These are phyloP conservation scores for Cryomyces minteri DNA, from an alignment of 495 filamentous ascomycete species.

Conservation along the genomic window DNA sequence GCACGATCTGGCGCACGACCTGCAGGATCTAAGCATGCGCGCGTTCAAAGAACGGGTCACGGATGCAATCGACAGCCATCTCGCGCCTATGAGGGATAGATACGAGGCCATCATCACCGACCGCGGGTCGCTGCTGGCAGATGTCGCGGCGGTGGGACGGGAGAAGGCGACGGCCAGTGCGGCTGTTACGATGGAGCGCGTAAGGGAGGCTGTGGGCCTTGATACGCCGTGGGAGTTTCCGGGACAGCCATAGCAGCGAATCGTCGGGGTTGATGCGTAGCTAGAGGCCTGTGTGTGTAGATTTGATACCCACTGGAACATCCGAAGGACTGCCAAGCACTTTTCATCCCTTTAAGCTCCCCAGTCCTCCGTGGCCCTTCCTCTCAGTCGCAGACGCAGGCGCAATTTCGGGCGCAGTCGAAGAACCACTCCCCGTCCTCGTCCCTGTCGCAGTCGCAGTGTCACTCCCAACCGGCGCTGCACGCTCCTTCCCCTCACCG, in stretches of 20 bases:
- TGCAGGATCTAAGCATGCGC: conserved; percentile 30
- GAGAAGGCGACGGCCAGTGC: conserved; percentile 44
- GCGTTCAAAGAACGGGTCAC: conserved; percentile 48
- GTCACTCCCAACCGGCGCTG: too few species aligned
- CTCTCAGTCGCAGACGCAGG: too few species aligned
- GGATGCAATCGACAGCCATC: conserved; percentile 29
- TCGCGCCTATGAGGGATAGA: conserved; percentile 40
- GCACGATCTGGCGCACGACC: conserved; percentile 35
- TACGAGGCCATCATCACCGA: conserved; percentile 35
- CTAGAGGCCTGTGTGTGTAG: too few species aligned
- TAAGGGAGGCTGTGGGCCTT: conserved; percentile 46
- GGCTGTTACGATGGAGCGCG: conserved; percentile 41
- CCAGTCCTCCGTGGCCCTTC: too few species aligned
- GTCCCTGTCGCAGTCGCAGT: too few species aligned
- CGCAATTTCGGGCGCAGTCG: too few species aligned
- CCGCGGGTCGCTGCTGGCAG: conserved; percentile 33
- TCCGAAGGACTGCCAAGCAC: too few species aligned
- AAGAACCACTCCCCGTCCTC: too few species aligned
- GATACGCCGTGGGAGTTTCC: not conserved
- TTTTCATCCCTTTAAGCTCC: too few species aligned
- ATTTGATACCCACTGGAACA: too few species aligned
- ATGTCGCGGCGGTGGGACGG: conserved; percentile 40
- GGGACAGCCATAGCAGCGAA: too few species aligned
- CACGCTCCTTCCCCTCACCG: not conserved
- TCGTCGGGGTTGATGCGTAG: too few species aligned